Conservation (phyloP, 2,329 filamentous ascomycete genomes). For the Monilinia vaccinii-corymbosi region DNA sequence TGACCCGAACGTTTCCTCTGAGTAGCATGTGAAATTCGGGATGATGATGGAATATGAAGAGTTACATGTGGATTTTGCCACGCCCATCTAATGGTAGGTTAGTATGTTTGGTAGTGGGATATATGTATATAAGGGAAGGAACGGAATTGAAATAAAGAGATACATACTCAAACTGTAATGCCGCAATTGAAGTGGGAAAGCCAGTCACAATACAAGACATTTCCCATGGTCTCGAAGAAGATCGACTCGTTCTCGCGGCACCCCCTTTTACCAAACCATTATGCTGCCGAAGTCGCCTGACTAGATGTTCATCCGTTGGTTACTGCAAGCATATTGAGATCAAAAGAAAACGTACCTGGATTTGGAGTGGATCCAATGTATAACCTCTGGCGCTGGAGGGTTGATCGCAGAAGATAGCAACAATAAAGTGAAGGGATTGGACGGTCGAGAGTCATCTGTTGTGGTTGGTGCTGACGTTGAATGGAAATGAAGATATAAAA, state of each 20-base stretch:
- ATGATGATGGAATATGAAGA: constrained; percentile 60
- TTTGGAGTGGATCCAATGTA: constrained; percentile 93
- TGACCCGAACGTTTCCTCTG: constrained; percentile 43
- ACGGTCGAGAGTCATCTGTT: constrained; percentile 27
- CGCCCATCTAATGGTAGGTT: constrained; percentile 59
- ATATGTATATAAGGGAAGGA: too few species aligned
- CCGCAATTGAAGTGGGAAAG: constrained; percentile 78
- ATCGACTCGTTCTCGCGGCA: constrained; percentile 63
- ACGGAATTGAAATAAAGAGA: not conserved
- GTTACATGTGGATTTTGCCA: constrained; percentile 80
- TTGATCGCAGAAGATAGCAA: constrained; percentile 86
- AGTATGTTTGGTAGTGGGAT: not conserved
- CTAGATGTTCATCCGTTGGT: constrained; percentile 26
- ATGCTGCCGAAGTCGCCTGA: constrained; percentile 77
- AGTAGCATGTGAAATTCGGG: constrained; percentile 47
- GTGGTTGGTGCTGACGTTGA: not conserved
- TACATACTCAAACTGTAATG: constrained; percentile 83
- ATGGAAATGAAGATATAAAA: not conserved
- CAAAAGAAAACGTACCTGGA: constrained; percentile 41
- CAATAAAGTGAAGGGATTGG: constrained; percentile 84
- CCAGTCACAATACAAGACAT: constrained; percentile 81
- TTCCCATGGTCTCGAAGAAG: constrained; percentile 73
- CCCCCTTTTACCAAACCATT: constrained; percentile 80
- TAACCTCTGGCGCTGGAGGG: constrained; percentile 55
- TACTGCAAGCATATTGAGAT: too few species aligned